phyloP scores from a whole-genome alignment of 208 protist genomes.

The Leishmania amazonensis region DNA sequence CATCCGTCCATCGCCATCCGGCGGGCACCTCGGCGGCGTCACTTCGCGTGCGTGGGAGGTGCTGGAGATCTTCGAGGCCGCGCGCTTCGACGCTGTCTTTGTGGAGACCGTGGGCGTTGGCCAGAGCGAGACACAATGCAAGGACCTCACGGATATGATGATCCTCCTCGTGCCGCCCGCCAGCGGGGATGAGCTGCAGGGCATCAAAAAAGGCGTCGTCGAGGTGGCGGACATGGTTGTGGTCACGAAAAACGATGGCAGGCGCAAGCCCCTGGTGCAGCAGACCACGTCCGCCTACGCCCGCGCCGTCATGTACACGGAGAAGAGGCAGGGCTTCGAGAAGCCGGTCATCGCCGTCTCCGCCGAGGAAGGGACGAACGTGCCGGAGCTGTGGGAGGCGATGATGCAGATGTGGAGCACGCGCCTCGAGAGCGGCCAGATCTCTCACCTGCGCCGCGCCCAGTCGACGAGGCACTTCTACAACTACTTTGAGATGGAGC shows the following conservation, averaged over 20 bases:
- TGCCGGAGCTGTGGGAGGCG: slow-evolving; percentile 40
- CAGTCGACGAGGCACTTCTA: slow-evolving; percentile 56
- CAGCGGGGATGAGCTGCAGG: slow-evolving; percentile 94
- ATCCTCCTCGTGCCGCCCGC: slow-evolving; percentile 91
- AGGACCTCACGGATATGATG: slow-evolving; percentile 93
- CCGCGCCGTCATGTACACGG: slow-evolving; percentile 59
- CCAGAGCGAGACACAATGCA: slow-evolving; percentile 85
- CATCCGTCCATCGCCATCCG: slow-evolving; percentile 90
- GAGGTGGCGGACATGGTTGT: slow-evolving; percentile 95
- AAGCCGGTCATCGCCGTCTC: slow-evolving; percentile 57
- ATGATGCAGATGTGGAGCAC: slow-evolving; percentile 45
- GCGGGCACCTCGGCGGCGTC: slow-evolving; percentile 93
- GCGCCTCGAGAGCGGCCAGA: slow-evolving; percentile 33
- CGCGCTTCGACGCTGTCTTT: slow-evolving; percentile 92
- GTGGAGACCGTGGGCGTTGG: slow-evolving; percentile 97
- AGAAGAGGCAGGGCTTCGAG: slow-evolving; percentile 41
- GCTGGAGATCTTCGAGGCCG: slow-evolving; percentile 91
- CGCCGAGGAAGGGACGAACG: slow-evolving; percentile 38
- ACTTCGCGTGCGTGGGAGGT: slow-evolving; percentile 90
- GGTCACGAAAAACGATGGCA: slow-evolving; percentile 95
- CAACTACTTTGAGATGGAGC: slow-evolving; percentile 61
- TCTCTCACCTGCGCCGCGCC: slow-evolving; percentile 33
- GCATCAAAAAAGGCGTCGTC: slow-evolving; percentile 95
- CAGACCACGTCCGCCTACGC: slow-evolving; percentile 50
- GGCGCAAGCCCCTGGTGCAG: slow-evolving; percentile 45